Evolutionary conservation across 2,329 filamentous ascomycete genomes (phyloP), one percentile per base, ranked within the genome.

Genomic region (Parastagonospora avenae): DNA sequence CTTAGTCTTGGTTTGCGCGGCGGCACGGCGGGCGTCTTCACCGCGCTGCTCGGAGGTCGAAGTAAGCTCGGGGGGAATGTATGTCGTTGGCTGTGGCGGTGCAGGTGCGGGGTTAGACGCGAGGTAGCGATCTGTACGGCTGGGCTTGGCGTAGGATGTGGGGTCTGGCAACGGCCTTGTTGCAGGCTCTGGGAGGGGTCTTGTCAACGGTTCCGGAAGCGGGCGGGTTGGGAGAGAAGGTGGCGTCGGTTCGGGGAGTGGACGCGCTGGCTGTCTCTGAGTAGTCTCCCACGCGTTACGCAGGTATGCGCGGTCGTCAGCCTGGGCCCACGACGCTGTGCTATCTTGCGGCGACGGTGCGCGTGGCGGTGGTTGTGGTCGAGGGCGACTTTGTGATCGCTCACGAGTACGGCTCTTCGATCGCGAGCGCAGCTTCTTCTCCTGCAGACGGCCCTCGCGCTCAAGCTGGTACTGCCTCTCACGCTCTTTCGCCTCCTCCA

Each of bases 401-500:
- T 71, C 69, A 35, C 65, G 66, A 3, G 65, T 64, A 32, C 71
- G 67, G 35, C 67, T 72, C 55, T 71, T 72, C 7, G 71, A 73
- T 27, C 70, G 64, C 32, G 70, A 62, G n/a, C 74, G 71, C 54
- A 70, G 52, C 41, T 75, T 74, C 33, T 68, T 63, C 15, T 72
- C 70, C 32, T 71, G 67, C n/a, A 76, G 51, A 30, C 81, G 74
- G 24, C 82, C 80, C 54, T 85, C 80, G 10, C 85, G 79, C 66
- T 87, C 85, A 19, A 74, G 75, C 63, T 87, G 80, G 62, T 89
- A 89, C 61, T 83, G 80, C 33, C 79, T 79, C 66, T 90, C 87
- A 38, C 87, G 80, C 58, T 87, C 85, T 58, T 86, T 83, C 11
- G 88, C 87, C 63, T 84, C 80, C 63, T 86, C 84, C 1, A 91